Evolutionary conservation across 768 basidiomycete species (phyloP), one percentile per base, ranked within the genome.

Genomic region (Boletales sp.): DNA sequence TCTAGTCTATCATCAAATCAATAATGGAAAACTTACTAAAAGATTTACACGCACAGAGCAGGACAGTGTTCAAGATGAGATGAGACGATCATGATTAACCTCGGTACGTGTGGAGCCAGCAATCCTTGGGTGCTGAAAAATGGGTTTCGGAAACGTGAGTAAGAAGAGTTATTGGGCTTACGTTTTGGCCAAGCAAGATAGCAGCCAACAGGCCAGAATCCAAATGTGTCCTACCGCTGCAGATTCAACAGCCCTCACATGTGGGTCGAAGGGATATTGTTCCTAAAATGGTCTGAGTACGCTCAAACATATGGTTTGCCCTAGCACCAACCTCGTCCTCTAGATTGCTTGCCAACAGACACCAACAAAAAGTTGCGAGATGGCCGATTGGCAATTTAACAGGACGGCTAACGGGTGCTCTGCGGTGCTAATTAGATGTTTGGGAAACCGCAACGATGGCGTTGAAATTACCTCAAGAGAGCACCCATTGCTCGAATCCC

Each of bases 311-410:
- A n/a, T 47, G 40, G 7, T 8, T 8, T 48, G 48, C 30, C 24
- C 18, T 35, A 30, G 50, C 46, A 49, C 51, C 45, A 52, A 77
- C 78, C 60, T 72, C 68, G 17, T 78, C 80, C 10, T 83, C 77
- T 15, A 45, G 57, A 10, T 74, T 73, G 37, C 68, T 80, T 64
- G 61, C 68, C 60, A 83, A 58, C 15, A 91, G 69, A 9, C 77
- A 73, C 21, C 70, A 61, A 21, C 74, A 72, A 30, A 90, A 76
- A 39, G 76, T 74, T 12, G 77, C 72, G 15, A 90, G 57, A 35
- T 72, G 61, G 5, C 87, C 90, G n/a, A 88, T 58, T 1, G 90
- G 88, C 9, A 92, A 61, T 53, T 77, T 74, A 0, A 92, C 81
- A 15, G 86, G 81, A 9, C 90, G 80, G 39, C 76, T 72, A 2